Evolutionary conservation across 2,329 filamentous ascomycete genomes (phyloP), one percentile per base, ranked within the genome.

Genomic region (Clathrospora elynae): DNA sequence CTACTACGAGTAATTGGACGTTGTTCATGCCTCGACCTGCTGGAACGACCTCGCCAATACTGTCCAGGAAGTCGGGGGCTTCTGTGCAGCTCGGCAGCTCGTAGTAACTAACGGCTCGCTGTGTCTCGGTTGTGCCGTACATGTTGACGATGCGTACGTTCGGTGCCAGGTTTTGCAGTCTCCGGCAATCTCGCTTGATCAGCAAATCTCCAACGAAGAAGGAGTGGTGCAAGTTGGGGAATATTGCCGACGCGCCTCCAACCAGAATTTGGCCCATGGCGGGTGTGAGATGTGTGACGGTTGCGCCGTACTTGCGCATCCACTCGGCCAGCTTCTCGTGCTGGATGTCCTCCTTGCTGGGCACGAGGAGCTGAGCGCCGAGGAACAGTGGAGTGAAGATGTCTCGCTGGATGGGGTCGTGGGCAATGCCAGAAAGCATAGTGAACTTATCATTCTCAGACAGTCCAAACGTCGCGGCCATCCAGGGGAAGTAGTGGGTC

Each of bases 191-290:
- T 62, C 84, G 80, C 64, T 85, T 95, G 51, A 90, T 95, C 33
- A 97, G 71, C 22, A 96, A 77, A 63, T 97, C 92, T 20, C 93
- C 93, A 1, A 97, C 92, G 51, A 92, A 97, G 76, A 97, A 92
- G 12, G 85, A 90, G 43, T 83, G 78, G 44, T 86, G 78, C n/a
- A 97, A 76, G 9, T 80, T 77, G 1, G 89, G 86, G 61, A 96
- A 95, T 54, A 87, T 71, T 0, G 88, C 84, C 3, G 75, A 85
- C 16, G 90, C 87, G 55, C 88, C 89, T 29, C 90, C 91, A n/a
- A 92, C 85, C 2, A 97, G 75, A 49, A 97, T 93, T 59, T 96
- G 89, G 41, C 91, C 91, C 91, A 97, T 96, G 43, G 93, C 93
- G 7, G 93, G 93, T 1, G 93, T 99, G 25, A 97, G 74, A 71